Percentiles rank a stretch among this genome's conserved stretches.
Conservation (phyloP, 257 asterid genomes). For the Sherardia arvensis region DNA sequence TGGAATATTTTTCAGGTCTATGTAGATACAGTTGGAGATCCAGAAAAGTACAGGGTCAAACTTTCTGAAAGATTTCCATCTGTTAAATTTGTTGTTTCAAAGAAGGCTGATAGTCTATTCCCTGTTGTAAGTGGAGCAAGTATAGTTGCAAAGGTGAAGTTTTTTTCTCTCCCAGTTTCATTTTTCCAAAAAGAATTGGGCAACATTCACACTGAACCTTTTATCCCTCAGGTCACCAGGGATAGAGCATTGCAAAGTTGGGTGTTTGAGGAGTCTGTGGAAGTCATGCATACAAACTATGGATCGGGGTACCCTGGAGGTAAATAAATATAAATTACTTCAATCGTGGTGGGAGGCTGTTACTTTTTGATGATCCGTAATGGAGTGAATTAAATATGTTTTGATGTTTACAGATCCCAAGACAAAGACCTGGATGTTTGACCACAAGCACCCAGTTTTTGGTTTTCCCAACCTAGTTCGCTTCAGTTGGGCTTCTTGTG, state of each 20-base stretch:
- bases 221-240: constrained; percentile 77
- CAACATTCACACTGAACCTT: constrained; percentile 7
- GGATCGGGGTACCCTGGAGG: constrained; percentile 99
- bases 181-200: background rate
- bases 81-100: constrained; percentile 80
- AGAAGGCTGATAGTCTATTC: constrained; percentile 97
- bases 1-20: constrained; percentile 52
- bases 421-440: constrained; percentile 83
- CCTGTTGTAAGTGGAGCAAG: constrained; percentile 99
- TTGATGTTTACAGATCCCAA: constrained; percentile 51
- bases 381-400: constrained; percentile 5
- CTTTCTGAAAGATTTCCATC: constrained; percentile 72
- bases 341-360: constrained; percentile 10
- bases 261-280: constrained; percentile 77
- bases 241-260: constrained; percentile 80
- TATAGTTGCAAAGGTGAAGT: constrained; percentile 90
- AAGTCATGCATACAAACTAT: constrained; percentile 52
- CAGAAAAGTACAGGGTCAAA: constrained; percentile 79
- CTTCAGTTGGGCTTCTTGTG: constrained; percentile 98
- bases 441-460: constrained; percentile 71
- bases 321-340: constrained; percentile 14
- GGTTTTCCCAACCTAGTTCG: constrained; percentile 96
- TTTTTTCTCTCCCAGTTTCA: constrained; percentile 1
- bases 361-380: background rate
- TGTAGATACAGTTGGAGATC: constrained; percentile 94